Percentiles rank a stretch among this genome's conserved stretches.
phyloP scores from a whole-genome alignment of 495 filamentous ascomycete genomes.

The Hyaloscypha bicolor region DNA sequence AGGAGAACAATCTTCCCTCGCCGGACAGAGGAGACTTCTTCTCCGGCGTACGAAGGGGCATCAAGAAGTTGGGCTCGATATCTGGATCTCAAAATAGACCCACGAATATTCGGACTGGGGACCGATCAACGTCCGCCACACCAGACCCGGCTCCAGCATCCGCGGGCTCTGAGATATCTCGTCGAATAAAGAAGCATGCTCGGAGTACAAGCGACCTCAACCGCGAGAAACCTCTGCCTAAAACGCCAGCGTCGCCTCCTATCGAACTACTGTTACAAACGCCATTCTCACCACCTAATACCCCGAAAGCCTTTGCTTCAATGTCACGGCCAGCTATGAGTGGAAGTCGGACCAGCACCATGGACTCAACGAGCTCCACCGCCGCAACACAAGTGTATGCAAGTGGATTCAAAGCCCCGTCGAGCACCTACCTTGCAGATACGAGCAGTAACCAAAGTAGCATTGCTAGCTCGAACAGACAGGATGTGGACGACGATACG shows the following conservation, averaged over 20 bases:
- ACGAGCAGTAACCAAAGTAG: conserved; percentile 62
- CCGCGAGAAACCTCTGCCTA: conserved; percentile 54
- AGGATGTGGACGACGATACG: conserved; percentile 47
- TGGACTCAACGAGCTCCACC: conserved; percentile 61
- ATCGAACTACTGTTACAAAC: conserved; percentile 19
- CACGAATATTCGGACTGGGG: conserved; percentile 22
- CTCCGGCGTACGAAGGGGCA: conserved; percentile 50
- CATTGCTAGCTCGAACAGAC: conserved; percentile 42
- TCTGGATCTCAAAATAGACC: conserved; percentile 34
- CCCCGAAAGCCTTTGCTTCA: conserved; percentile 20
- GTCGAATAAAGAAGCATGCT: conserved; percentile 42
- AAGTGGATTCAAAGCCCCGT: conserved; percentile 29
- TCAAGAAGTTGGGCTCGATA: conserved; percentile 46
- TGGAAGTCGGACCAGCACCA: conserved; percentile 55
- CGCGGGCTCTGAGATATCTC: conserved; percentile 6
- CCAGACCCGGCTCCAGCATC: conserved; percentile 14
- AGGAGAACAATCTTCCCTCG: conserved; percentile 38
- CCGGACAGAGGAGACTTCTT: conserved; percentile 41
- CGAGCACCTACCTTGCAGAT: conserved; percentile 36
- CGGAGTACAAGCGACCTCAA: conserved; percentile 50
- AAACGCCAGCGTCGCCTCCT: conserved; percentile 33
- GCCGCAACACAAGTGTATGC: conserved; percentile 44
- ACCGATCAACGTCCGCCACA: conserved; percentile 6
- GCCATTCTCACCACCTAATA: conserved; percentile 23
- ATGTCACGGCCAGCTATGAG: conserved; percentile 29